Conservation (phyloP, 352 stramenopile species). For the Phytophthora nicotianae region DNA sequence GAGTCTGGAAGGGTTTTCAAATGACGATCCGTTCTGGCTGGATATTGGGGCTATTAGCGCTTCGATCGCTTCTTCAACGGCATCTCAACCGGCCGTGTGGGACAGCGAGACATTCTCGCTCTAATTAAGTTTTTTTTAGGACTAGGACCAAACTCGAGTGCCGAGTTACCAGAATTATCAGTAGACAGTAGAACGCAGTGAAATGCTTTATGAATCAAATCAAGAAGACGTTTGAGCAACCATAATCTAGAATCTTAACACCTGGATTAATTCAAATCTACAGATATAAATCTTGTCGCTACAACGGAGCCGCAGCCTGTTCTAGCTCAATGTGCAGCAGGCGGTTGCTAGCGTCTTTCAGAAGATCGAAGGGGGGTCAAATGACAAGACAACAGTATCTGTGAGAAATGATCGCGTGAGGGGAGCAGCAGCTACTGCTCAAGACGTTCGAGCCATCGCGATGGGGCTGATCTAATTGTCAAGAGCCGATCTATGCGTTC, state of each 20-base stretch:
- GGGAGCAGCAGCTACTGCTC: not conserved
- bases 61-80: slow-evolving; percentile 22
- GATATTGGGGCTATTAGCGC: slow-evolving; percentile 25
- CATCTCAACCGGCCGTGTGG: slow-evolving; percentile 11
- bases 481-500: not conserved
- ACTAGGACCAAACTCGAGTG: slow-evolving; percentile 15
- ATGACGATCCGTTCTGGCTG: slow-evolving; percentile 30
- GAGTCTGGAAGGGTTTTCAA: slow-evolving; percentile 13
- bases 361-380: not conserved
- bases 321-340: not conserved
- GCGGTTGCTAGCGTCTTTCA: not conserved
- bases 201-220: slow-evolving; percentile 28
- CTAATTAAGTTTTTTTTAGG: slow-evolving; percentile 24
- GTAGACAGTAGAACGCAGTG: slow-evolving; percentile 29
- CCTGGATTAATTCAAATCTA: not conserved
- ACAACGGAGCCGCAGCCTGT: slow-evolving; percentile 46
- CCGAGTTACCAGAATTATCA: slow-evolving; percentile 22
- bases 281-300: slow-evolving; percentile 22
- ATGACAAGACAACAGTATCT: not conserved
- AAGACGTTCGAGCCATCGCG: not conserved
- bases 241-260: slow-evolving; percentile 2
- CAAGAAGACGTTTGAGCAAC: no score
- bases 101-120: slow-evolving; percentile 27
- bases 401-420: not conserved
- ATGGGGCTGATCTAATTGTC: not conserved